Conservation (phyloP, 2,329 filamentous ascomycete genomes). For the Phaeosphaeria sp. region DNA sequence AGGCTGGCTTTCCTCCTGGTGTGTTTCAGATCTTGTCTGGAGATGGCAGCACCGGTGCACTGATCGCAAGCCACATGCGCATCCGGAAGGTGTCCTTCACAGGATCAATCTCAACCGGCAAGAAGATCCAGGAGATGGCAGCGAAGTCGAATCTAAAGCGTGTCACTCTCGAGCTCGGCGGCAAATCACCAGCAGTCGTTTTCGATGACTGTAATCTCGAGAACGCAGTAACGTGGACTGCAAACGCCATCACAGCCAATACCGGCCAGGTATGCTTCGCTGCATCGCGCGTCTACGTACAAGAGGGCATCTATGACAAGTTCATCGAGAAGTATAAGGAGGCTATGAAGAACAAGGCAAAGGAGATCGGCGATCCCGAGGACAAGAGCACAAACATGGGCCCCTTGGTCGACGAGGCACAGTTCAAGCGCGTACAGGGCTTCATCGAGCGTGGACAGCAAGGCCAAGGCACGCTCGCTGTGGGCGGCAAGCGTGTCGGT, state of each 20-base stretch:
- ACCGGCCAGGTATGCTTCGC: slow-evolving; percentile 50
- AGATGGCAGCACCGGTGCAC: slow-evolving; percentile 46
- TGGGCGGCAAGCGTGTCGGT: slow-evolving; percentile 42
- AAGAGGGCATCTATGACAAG: slow-evolving; percentile 47
- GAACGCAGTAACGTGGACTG: slow-evolving; percentile 47
- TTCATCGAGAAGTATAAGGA: slow-evolving; percentile 47
- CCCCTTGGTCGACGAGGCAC: slow-evolving; percentile 42
- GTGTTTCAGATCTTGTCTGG: slow-evolving; percentile 51
- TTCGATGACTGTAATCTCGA: slow-evolving; percentile 55
- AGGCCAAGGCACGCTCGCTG: slow-evolving; percentile 39
- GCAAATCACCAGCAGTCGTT: slow-evolving; percentile 53
- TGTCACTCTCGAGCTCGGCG: slow-evolving; percentile 54
- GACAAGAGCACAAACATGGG: slow-evolving; percentile 39
- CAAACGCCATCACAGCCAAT: slow-evolving; percentile 46
- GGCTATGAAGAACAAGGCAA: slow-evolving; percentile 39
- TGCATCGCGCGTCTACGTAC: slow-evolving; percentile 48
- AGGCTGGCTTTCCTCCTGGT: slow-evolving; percentile 50
- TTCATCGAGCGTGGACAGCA: slow-evolving; percentile 44
- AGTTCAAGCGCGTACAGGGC: slow-evolving; percentile 45
- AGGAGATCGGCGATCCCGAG: slow-evolving; percentile 41
- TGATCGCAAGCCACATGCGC: slow-evolving; percentile 48
- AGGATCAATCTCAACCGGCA: slow-evolving; percentile 44
- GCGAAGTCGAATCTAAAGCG: slow-evolving; percentile 53
- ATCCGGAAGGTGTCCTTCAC: slow-evolving; percentile 53
- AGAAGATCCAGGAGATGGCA: slow-evolving; percentile 51